These are phyloP conservation scores for Suillus tomentosus DNA, from an alignment of 768 basidiomycete species.

Conservation along the genomic window DNA sequence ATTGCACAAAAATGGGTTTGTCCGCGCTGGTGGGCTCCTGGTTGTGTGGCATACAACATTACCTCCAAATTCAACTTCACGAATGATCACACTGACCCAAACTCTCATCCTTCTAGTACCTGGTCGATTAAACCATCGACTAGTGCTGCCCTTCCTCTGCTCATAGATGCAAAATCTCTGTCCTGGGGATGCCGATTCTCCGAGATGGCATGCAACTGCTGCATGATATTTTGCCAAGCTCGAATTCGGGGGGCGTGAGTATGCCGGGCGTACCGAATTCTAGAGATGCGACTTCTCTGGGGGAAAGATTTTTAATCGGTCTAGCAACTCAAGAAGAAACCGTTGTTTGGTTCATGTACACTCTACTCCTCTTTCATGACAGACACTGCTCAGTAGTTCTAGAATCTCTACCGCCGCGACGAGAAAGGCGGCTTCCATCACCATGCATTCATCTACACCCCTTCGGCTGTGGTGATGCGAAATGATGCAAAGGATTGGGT, in stretches of 20 bases:
- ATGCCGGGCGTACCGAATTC: conserved; percentile 67
- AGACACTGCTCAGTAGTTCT: conserved; percentile 52
- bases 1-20: too few species aligned
- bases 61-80: too few species aligned
- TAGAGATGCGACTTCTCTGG: conserved; percentile 65
- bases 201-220: conserved; percentile 45
- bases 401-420: conserved; percentile 47
- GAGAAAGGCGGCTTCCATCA: conserved; percentile 42
- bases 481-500: too few species aligned
- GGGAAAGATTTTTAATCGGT: conserved; percentile 67
- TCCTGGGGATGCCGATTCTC: conserved; percentile 46
- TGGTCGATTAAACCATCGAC: conserved; percentile 40
- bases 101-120: too few species aligned
- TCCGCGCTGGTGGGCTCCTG: too few species aligned
- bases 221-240: conserved; percentile 19
- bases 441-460: conserved; percentile 68
- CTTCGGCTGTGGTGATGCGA: conserved; percentile 36
- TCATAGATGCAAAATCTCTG: conserved; percentile 13
- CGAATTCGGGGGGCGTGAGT: conserved; percentile 13
- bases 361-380: conserved; percentile 57
- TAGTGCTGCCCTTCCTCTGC: conserved; percentile 34
- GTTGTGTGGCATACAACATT: too few species aligned
- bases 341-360: conserved; percentile 64
- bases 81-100: too few species aligned
- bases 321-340: conserved; percentile 74